Evolutionary conservation across 1,139 yeast species (phyloP).

Genomic region (Pneumocystis sp.): DNA sequence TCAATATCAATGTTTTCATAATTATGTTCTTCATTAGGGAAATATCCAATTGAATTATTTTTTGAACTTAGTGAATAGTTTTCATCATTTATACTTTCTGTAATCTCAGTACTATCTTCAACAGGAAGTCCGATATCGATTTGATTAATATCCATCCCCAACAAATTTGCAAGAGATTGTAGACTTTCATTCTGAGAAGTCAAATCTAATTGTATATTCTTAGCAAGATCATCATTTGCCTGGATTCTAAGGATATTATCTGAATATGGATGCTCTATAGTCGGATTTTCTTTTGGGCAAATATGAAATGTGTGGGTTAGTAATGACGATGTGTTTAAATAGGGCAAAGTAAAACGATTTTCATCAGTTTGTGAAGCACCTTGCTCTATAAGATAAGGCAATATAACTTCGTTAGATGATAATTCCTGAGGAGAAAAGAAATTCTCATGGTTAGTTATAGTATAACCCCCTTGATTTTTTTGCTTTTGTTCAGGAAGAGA

Average conservation of each 20-base stretch:
- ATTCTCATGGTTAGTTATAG: neutral
- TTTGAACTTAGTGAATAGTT: neutral
- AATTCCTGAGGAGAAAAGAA: neutral
- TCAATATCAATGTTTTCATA: neutral
- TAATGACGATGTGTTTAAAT: neutral
- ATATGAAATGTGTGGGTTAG: neutral
- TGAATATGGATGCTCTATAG: neutral
- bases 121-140: neutral
- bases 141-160: neutral
- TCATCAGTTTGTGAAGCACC: neutral
- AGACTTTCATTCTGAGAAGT: neutral
- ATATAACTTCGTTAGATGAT: neutral
- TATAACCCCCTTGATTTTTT: neutral
- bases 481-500: neutral
- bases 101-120: neutral
- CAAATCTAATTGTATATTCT: neutral
- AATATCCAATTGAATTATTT: neutral
- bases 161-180: neutral
- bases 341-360: neutral
- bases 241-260: neutral
- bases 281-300: neutral
- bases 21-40: neutral
- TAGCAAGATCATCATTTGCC: neutral
- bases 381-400: neutral
- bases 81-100: neutral